These are phyloP conservation scores for Metrosideros polymorpha DNA, from an alignment of 441 rosid species.

Conservation along the genomic window DNA sequence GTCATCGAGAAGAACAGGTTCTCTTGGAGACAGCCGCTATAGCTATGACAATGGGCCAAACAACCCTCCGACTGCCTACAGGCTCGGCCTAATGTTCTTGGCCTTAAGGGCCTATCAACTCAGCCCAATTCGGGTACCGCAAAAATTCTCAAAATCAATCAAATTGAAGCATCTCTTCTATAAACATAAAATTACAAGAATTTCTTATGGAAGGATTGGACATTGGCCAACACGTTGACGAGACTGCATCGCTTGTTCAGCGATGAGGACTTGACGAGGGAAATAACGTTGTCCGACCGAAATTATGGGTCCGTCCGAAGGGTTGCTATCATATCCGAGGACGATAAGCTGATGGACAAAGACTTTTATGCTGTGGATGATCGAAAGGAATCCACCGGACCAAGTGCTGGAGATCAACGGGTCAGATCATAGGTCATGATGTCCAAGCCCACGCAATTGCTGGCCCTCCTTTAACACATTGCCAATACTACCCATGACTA, in stretches of 20 bases:
- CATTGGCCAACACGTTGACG: conserved; percentile 29
- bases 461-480: background rate
- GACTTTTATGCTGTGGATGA: conserved; percentile 33
- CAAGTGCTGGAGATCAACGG: conserved; percentile 25
- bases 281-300: conserved; percentile 15
- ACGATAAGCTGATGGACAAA: conserved; percentile 14
- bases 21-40: conserved; percentile 20
- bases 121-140: conserved; percentile 34
- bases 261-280: conserved; percentile 22
- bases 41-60: conserved; percentile 22
- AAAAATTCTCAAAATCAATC: background rate
- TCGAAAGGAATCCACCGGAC: conserved; percentile 32
- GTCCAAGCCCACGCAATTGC: background rate
- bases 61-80: conserved; percentile 26
- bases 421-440: conserved; percentile 39
- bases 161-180: background rate
- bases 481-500: background rate
- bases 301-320: conserved; percentile 30
- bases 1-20: conserved; percentile 5
- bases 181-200: no score
- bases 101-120: conserved; percentile 22
- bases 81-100: conserved; percentile 22
- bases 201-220: no score
- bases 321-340: conserved; percentile 24
- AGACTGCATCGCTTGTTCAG: conserved; percentile 29